These are phyloP conservation scores for Geotrichum reessii DNA, from an alignment of 1,139 yeast genomes.

Conservation along the genomic window DNA sequence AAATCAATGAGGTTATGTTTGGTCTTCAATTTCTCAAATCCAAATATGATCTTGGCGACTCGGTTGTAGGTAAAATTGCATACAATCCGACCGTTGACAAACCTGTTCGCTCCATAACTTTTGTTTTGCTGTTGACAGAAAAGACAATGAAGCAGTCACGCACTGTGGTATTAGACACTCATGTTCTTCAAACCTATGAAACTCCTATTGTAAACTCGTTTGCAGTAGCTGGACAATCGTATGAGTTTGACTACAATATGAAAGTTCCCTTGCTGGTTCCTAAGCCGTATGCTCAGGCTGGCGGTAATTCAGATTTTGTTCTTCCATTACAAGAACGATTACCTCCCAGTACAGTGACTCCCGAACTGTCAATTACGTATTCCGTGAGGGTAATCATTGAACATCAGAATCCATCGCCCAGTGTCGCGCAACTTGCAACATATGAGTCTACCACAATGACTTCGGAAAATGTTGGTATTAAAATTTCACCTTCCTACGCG, in stretches of 20 bases:
- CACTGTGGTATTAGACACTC: constrained; percentile 1
- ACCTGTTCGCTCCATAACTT: constrained; percentile 3
- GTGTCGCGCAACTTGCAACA: not conserved
- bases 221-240: not conserved
- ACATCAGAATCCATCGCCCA: not conserved
- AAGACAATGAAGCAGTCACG: not conserved
- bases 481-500: constrained; percentile 11
- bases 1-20: not conserved
- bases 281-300: not conserved
- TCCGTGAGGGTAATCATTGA: constrained; percentile 5
- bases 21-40: not conserved
- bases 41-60: constrained; percentile 7
- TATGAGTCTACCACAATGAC: not conserved
- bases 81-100: not conserved
- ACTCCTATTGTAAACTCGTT: not conserved
- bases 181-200: not conserved
- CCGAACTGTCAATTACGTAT: constrained; percentile 3
- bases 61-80: not conserved
- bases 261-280: constrained; percentile 8
- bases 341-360: constrained; percentile 2
- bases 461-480: not conserved
- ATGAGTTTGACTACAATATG: constrained; percentile 1
- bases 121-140: constrained; percentile 3
- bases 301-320: not conserved
- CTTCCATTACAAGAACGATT: constrained; percentile 9